phyloP scores from a whole-genome alignment of 2,329 filamentous ascomycete species.

The Aspergillus carbonarius region DNA sequence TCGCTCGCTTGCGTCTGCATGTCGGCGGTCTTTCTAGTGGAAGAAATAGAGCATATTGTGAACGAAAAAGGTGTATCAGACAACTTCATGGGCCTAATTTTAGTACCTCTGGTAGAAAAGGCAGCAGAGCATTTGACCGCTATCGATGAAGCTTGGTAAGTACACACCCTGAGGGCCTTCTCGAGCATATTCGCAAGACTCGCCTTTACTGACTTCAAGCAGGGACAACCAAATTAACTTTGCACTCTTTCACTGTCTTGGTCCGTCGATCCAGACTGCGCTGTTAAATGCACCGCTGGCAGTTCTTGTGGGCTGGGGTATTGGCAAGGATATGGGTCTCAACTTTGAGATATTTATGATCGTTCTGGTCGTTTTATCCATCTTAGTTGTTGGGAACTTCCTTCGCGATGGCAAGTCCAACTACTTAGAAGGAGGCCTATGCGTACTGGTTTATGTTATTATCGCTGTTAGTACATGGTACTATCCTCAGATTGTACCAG shows the following conservation, averaged over 20 bases:
- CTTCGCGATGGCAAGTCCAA: slow-evolving; percentile 85
- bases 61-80: slow-evolving; percentile 53
- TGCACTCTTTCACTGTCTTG: slow-evolving; percentile 80
- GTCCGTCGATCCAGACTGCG: slow-evolving; percentile 84
- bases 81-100: slow-evolving; percentile 68
- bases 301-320: slow-evolving; percentile 79
- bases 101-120: slow-evolving; percentile 80
- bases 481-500: slow-evolving; percentile 54
- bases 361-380: slow-evolving; percentile 74
- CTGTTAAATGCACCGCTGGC: slow-evolving; percentile 83
- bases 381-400: slow-evolving; percentile 85
- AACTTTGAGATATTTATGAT: slow-evolving; percentile 88
- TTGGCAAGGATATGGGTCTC: slow-evolving; percentile 69
- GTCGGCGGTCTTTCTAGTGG: slow-evolving; percentile 71
- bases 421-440: slow-evolving; percentile 82
- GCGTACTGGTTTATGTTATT: slow-evolving; percentile 65
- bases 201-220: slow-evolving; percentile 2
- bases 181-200: background rate
- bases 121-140: slow-evolving; percentile 81
- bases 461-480: slow-evolving; percentile 63
- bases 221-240: slow-evolving; percentile 68
- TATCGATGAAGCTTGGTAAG: slow-evolving; percentile 78
- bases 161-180: background rate
- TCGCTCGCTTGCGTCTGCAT: slow-evolving; percentile 69
- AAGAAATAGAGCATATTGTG: slow-evolving; percentile 67